Evolutionary conservation across 2,329 filamentous ascomycete genomes (phyloP), one percentile per base, ranked within the genome.

Genomic region (Penicillium sp.): DNA sequence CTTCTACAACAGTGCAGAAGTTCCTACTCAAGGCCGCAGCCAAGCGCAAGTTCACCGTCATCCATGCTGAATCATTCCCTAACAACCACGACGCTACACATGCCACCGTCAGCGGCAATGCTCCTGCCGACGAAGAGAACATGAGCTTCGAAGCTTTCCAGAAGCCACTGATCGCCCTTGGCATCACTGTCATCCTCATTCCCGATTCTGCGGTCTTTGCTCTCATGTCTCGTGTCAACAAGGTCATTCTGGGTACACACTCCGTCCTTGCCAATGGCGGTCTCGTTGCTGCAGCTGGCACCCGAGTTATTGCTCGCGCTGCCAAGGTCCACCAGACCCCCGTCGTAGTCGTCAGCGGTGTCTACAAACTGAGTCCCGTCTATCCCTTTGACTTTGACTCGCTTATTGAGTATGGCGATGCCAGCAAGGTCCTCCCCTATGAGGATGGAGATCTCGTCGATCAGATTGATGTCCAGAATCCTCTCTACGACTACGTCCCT

Each of bases 141-240:
- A 52, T 74, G 29, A 70, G 66, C 48, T 58, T 67, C 18, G 74
- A 77, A 68, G 72, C 79, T 42, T 81, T 96, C 71, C 81, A 83
- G 41, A 95, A 93, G 70, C 84, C 89, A 42, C 78, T 97, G 52
- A 83, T 81, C 4, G 81, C 84, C 1, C 82, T 85, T 31, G 91
- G 91, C 24, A 87, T 95, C 47, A 86, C 83, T 1, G 87, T 95
- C 37, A 87, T 96, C 59, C 81, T 88, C 52, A 84, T 97, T 47
- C 84, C 89, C 38, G 91, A 95, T 69, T 86, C 84, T 6, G 88
- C 89, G 8, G 81, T 95, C 46, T 95, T 91, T 74, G 90, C 91
- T 1, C 88, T 97, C 63, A 97, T 98, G 88, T 88, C 91, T 7
- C 84, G 87, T 52, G 89, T 96, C 61, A 95, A 92, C 77, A 96